Evolutionary conservation across 2,329 filamentous ascomycete species (phyloP).

Genomic region (Cladorrhinum sp.): DNA sequence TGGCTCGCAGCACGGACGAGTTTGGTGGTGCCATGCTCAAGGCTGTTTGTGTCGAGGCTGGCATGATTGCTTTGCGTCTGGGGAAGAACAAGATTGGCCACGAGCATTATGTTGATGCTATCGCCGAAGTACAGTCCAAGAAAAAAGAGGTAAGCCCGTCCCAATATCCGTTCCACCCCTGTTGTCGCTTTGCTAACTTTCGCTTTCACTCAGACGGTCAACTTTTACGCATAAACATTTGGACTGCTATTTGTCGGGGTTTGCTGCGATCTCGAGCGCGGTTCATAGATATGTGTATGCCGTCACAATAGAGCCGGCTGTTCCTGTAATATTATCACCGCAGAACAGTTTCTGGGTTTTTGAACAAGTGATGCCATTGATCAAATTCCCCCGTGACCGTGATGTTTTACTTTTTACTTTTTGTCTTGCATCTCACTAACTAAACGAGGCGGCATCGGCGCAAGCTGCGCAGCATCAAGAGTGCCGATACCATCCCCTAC

Average conservation of each 20-base stretch:
- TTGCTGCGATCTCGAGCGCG: not conserved
- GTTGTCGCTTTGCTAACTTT: not conserved
- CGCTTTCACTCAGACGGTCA: constrained; percentile 27
- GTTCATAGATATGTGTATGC: constrained; percentile 16
- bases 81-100: constrained; percentile 96
- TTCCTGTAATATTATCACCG: constrained; percentile 20
- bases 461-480: not conserved
- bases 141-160: constrained; percentile 74
- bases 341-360: constrained; percentile 6
- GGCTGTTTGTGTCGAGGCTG: constrained; percentile 96
- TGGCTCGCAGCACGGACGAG: constrained; percentile 95
- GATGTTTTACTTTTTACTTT: not conserved
- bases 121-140: constrained; percentile 91
- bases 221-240: constrained; percentile 39
- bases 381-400: not conserved
- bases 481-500: not conserved
- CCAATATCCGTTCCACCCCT: not conserved
- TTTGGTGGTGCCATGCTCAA: constrained; percentile 98
- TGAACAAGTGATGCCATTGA: not conserved
- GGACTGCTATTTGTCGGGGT: not conserved
- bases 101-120: constrained; percentile 98
- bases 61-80: constrained; percentile 95
- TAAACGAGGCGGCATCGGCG: not conserved
- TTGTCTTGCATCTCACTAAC: not conserved
- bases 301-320: constrained; percentile 18